Evolutionary conservation across 2,329 filamentous ascomycete genomes (phyloP).

Genomic region (Diaporthe australafricana): DNA sequence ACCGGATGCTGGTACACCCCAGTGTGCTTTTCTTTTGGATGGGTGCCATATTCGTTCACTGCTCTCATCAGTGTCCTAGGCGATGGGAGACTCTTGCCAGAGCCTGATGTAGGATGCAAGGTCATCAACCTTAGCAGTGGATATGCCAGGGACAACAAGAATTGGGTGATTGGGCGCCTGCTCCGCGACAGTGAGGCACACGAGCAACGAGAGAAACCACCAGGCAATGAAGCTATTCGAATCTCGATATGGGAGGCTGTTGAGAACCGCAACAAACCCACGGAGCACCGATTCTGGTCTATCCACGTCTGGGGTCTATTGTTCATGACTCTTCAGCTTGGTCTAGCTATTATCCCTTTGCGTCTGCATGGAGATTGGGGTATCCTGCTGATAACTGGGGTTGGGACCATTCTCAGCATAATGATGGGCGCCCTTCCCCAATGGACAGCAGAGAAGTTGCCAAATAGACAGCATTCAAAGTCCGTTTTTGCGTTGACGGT

Average conservation of each 20-base stretch:
- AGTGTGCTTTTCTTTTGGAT: constrained; percentile 43
- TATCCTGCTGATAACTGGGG: constrained; percentile 52
- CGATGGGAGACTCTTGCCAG: constrained; percentile 38
- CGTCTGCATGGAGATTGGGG: constrained; percentile 50
- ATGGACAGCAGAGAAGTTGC: constrained; percentile 58
- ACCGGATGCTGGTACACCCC: constrained; percentile 37
- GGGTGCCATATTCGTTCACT: constrained; percentile 40
- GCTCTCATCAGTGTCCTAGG: constrained; percentile 38
- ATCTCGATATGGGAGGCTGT: constrained; percentile 43
- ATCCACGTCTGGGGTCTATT: constrained; percentile 40
- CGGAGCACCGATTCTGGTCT: constrained; percentile 33
- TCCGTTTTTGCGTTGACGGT: constrained; percentile 50
- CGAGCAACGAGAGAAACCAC: neutral
- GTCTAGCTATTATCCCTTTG: constrained; percentile 49
- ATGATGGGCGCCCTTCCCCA: constrained; percentile 51
- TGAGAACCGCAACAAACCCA: constrained; percentile 41
- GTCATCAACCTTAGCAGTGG: constrained; percentile 41
- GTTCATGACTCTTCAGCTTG: constrained; percentile 46
- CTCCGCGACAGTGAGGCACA: constrained; percentile 33
- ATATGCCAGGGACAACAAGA: constrained; percentile 37
- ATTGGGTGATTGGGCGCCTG: constrained; percentile 36
- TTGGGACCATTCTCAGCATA: constrained; percentile 51
- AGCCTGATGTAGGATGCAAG: constrained; percentile 38
- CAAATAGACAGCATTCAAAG: constrained; percentile 46
- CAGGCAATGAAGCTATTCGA: constrained; percentile 29